Percentiles rank a stretch among this genome's conserved stretches.
phyloP scores from a whole-genome alignment of 2,329 filamentous ascomycete species.

The Neobulgaria alba region DNA sequence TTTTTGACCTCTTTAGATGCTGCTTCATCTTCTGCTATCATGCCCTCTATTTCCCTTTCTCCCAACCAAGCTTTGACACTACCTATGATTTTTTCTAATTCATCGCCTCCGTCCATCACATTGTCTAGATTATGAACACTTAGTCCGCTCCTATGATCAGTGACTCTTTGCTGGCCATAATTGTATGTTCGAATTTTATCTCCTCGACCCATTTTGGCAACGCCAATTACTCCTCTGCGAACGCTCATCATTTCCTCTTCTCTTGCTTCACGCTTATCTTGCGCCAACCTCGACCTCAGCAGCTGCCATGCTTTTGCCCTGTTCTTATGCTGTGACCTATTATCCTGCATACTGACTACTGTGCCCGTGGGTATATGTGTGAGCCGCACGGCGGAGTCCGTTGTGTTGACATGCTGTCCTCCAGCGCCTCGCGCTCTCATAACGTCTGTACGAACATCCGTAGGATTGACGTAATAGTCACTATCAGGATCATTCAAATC shows the following conservation, averaged over 20 bases:
- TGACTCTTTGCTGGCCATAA: conserved; percentile 60
- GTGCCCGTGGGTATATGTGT: conserved; percentile 85
- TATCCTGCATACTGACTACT: conserved; percentile 86
- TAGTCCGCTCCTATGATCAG: conserved; percentile 61
- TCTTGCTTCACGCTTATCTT: conserved; percentile 68
- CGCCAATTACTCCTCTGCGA: conserved; percentile 69
- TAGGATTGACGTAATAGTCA: conserved; percentile 81
- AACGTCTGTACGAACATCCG: conserved; percentile 75
- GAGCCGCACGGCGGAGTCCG: conserved; percentile 87
- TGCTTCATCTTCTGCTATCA: conserved; percentile 43
- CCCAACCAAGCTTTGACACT: conserved; percentile 59
- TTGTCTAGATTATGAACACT: conserved; percentile 57
- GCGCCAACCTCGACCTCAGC: conserved; percentile 72
- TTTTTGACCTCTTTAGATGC: conserved; percentile 13
- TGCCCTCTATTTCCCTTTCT: conserved; percentile 53
- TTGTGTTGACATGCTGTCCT: conserved; percentile 97
- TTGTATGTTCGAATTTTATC: conserved; percentile 86
- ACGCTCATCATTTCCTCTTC: conserved; percentile 72
- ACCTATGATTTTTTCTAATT: conserved; percentile 57
- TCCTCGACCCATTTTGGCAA: conserved; percentile 75
- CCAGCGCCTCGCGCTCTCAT: conserved; percentile 90
- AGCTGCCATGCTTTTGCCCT: conserved; percentile 80
- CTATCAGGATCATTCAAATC: conserved; percentile 77
- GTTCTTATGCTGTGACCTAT: conserved; percentile 82
- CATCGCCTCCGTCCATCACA: conserved; percentile 56